Evolutionary conservation across 139 green algal species (phyloP), one percentile per base, ranked within the genome.

Genomic region (Chlamydomonas eustigma): DNA sequence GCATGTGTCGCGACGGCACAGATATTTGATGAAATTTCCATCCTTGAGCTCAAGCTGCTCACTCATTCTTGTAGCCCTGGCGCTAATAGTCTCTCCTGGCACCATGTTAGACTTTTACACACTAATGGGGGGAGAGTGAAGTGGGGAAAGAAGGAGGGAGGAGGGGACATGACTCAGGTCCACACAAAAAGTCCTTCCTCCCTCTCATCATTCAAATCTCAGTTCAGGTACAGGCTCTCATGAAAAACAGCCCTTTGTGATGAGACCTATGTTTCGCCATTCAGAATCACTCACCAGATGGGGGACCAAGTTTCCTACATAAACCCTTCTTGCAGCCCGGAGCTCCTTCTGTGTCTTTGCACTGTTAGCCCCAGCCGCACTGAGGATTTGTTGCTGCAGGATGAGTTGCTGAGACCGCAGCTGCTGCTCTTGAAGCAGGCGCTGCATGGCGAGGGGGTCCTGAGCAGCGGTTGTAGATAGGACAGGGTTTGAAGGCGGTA

Each of bases 301-400:
- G 22, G 68, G 68, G n/a, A 37, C 25, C 68, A 75, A 28, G 37
- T 58, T 64, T 4, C 68, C 68, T 24, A 75, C 68, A 63, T 75
- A 75, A 22, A 75, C 68, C 3, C 68, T 22, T 5, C 68, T 32
- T 4, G 68, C 37, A 6, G 68, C 68, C 68, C 68, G 33, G 6
- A 25, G 24, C 38, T 75, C 68, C 35, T 75, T 75, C 37, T 58
- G 37, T 12, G 37, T 28, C 35, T 75, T 75, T 4, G 68, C 68
- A 63, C 4, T 75, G 37, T 75, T 75, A 3, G 36, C 68, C 22
- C 3, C 6, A 8, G 36, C 28, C 4, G 68, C 68, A 33, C 38
- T 75, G 6, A 63, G 3, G 37, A 75, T 24, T 28, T 75, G 68
- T 24, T 75, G 68, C 68, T 75, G 68, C 68, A 75, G 25, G 37